phyloP scores from a whole-genome alignment of 2,329 filamentous ascomycete genomes.

The Sodiomyces alkalinus region DNA sequence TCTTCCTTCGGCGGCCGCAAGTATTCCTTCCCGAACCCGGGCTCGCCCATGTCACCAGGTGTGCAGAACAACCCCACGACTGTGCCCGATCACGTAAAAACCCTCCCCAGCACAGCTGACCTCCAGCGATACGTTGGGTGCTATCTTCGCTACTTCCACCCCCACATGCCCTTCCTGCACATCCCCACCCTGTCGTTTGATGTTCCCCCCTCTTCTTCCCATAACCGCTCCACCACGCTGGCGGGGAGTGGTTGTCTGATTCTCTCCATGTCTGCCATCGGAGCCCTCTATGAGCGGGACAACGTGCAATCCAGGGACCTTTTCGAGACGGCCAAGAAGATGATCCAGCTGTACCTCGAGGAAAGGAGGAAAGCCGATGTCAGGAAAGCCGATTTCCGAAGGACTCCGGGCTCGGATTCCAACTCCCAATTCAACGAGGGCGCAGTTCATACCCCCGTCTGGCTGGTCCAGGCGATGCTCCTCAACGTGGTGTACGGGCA shows the following conservation, averaged over 20 bases:
- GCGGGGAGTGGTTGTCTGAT: conserved; percentile 69
- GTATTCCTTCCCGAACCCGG: conserved; percentile 45
- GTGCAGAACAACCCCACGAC: conserved; percentile 30
- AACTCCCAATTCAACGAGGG: conserved; percentile 37
- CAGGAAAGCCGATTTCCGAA: conserved; percentile 43
- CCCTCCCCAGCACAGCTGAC: conserved; percentile 66
- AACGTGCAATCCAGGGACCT: conserved; percentile 65
- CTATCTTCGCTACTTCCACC: conserved; percentile 86
- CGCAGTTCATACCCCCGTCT: conserved; percentile 65
- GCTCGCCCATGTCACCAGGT: conserved; percentile 38
- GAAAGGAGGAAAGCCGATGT: conserved; percentile 79
- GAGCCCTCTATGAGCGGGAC: conserved; percentile 69
- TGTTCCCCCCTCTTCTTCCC: conserved; percentile 40
- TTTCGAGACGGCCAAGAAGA: conserved; percentile 87
- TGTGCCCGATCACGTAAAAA: conserved; percentile 35
- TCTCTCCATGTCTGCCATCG: conserved; percentile 69
- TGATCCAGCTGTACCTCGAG: conserved; percentile 87
- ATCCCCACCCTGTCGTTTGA: conserved; percentile 86
- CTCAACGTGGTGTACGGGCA: conserved; percentile 93
- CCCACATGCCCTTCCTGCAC: conserved; percentile 88
- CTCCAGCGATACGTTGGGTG: conserved; percentile 81
- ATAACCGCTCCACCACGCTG: conserved; percentile 22
- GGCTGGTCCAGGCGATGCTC: conserved; percentile 94
- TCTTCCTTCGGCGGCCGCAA: conserved; percentile 42
- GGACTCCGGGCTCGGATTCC: conserved; percentile 30